Evolutionary conservation across 139 green algal species (phyloP).

Genomic region (Ettlia oleoabundans): DNA sequence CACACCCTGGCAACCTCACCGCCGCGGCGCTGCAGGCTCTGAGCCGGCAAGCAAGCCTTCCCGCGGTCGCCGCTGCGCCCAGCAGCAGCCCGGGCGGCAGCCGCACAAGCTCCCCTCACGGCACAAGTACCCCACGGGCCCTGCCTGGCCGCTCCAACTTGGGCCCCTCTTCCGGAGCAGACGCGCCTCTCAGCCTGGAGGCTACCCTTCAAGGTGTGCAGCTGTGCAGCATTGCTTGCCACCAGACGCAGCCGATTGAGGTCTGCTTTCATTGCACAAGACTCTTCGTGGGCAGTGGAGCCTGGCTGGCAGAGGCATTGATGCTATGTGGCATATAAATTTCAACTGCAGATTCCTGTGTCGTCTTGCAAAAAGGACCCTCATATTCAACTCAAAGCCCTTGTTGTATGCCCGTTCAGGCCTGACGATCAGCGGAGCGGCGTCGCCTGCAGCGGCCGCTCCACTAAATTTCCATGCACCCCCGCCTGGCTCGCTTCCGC

Average conservation of each 20-base stretch:
- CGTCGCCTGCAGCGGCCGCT: background rate
- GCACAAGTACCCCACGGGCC: background rate
- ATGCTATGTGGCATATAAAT: too few species aligned
- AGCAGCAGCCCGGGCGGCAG: background rate
- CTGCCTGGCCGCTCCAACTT: background rate
- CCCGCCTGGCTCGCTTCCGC: background rate
- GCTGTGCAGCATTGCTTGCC: background rate
- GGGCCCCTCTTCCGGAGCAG: background rate
- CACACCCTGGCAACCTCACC: background rate
- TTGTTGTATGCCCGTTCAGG: too few species aligned
- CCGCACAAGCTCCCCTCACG: background rate
- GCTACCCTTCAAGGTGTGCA: conserved; percentile 18
- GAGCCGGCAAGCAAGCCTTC: background rate
- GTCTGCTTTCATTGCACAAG: too few species aligned
- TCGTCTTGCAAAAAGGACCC: too few species aligned
- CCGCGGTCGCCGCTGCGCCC: too few species aligned
- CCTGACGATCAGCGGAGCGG: conserved; percentile 15
- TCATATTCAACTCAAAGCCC: too few species aligned
- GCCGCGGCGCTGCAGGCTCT: conserved; percentile 7
- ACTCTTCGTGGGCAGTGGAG: too few species aligned
- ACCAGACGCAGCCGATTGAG: too few species aligned
- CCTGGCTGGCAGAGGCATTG: too few species aligned
- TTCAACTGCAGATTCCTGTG: too few species aligned
- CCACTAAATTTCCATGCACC: background rate
- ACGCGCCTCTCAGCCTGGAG: conserved; percentile 7